Conservation (phyloP, 495 filamentous ascomycete species). For the Aspergillus steynii region DNA sequence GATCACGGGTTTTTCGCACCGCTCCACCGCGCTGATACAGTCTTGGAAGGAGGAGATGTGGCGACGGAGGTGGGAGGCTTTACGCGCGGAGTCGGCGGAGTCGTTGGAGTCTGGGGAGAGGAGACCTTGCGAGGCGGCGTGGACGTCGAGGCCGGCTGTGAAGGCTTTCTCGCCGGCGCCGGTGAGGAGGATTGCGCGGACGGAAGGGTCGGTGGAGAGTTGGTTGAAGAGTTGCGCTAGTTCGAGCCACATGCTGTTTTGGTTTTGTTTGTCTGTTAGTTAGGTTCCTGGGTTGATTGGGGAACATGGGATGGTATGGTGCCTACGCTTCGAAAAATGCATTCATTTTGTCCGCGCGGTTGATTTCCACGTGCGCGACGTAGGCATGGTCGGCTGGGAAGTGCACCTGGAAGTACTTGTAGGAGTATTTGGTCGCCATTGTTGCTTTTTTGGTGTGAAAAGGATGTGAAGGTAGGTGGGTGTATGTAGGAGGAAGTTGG, state of each 20-base stretch:
- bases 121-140: slow-evolving; percentile 52
- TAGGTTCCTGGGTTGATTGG: not conserved
- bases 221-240: slow-evolving; percentile 68
- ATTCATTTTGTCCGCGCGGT: slow-evolving; percentile 87
- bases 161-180: slow-evolving; percentile 84
- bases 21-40: slow-evolving; percentile 73
- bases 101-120: slow-evolving; percentile 18
- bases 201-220: slow-evolving; percentile 69
- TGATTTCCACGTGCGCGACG: slow-evolving; percentile 92
- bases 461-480: not conserved
- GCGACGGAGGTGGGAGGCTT: slow-evolving; percentile 61
- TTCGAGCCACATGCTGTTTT: slow-evolving; percentile 81
- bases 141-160: slow-evolving; percentile 78
- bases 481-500: slow-evolving; percentile 1
- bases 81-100: slow-evolving; percentile 61
- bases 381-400: slow-evolving; percentile 57
- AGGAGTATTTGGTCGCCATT: slow-evolving; percentile 34
- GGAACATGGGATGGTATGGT: slow-evolving; percentile 4
- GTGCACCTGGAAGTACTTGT: slow-evolving; percentile 75
- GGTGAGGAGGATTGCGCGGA: slow-evolving; percentile 79
- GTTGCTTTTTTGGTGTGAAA: slow-evolving; percentile 1
- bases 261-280: slow-evolving; percentile 8
- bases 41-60: slow-evolving; percentile 77
- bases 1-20: slow-evolving; percentile 92
- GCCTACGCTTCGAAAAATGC: slow-evolving; percentile 74